Percentiles rank a stretch among this genome's conserved stretches.
These are phyloP conservation scores for Verticillium zaregamsianum DNA, from an alignment of 2,329 filamentous ascomycete species.

Conservation along the genomic window DNA sequence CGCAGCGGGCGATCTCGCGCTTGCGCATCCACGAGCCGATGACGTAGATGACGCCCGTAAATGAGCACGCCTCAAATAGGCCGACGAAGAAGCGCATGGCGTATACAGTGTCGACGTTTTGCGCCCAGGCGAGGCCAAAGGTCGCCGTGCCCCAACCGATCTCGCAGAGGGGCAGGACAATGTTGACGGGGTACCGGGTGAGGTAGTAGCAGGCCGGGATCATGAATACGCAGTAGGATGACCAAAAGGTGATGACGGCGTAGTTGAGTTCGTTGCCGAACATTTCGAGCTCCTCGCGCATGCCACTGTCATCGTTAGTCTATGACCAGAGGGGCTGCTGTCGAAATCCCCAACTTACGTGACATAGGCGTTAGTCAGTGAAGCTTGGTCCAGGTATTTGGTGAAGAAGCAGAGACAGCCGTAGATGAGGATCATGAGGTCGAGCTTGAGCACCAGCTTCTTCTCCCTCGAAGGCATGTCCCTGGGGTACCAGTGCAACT, in stretches of 20 bases:
- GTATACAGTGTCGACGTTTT: slow-evolving; percentile 26
- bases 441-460: slow-evolving; percentile 28
- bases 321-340: not conserved
- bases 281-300: slow-evolving; percentile 29
- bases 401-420: slow-evolving; percentile 35
- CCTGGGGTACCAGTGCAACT: slow-evolving; percentile 26
- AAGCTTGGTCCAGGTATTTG: slow-evolving; percentile 32
- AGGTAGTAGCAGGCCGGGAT: slow-evolving; percentile 34
- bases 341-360: slow-evolving; percentile 16
- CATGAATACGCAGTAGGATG: slow-evolving; percentile 34
- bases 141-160: slow-evolving; percentile 26
- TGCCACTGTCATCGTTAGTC: slow-evolving; percentile 23
- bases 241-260: slow-evolving; percentile 26
- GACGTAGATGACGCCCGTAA: slow-evolving; percentile 51
- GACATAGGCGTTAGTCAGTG: slow-evolving; percentile 31
- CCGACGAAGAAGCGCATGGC: slow-evolving; percentile 44
- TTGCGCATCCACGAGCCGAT: slow-evolving; percentile 59
- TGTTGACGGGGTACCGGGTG: slow-evolving; percentile 30
- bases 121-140: slow-evolving; percentile 24
- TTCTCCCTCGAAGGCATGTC: slow-evolving; percentile 27
- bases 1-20: slow-evolving; percentile 51
- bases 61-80: slow-evolving; percentile 45
- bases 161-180: slow-evolving; percentile 22
- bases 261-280: slow-evolving; percentile 29
- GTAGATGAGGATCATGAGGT: slow-evolving; percentile 31